Percentiles rank a stretch among this genome's conserved stretches.
These are phyloP conservation scores for Aspergillus aculeatinus DNA, from an alignment of 2,329 filamentous ascomycete species.

Conservation along the genomic window DNA sequence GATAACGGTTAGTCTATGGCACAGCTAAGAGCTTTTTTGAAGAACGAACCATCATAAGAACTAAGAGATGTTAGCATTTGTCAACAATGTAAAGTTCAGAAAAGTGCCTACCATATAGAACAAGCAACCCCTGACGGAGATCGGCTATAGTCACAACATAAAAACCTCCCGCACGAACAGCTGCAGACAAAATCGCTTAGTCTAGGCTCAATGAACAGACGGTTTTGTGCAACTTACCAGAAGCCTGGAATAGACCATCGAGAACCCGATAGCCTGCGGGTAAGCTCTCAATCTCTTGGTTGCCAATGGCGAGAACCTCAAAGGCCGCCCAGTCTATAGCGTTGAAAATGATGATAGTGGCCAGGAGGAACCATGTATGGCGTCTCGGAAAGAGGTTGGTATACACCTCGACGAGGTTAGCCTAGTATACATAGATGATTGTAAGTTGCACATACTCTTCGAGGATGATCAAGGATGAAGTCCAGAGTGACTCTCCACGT, in stretches of 20 bases:
- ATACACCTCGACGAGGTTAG: constrained; percentile 29
- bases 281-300: constrained; percentile 54
- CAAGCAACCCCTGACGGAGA: constrained; percentile 46
- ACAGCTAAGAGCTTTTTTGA: neutral
- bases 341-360: constrained; percentile 61
- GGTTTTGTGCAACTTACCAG: constrained; percentile 42
- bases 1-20: constrained; percentile 10
- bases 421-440: neutral
- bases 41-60: constrained; percentile 38
- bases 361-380: constrained; percentile 66
- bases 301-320: constrained; percentile 64
- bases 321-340: constrained; percentile 65
- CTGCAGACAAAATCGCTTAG: constrained; percentile 12
- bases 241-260: constrained; percentile 63
- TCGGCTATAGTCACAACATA: constrained; percentile 62
- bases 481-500: constrained; percentile 34
- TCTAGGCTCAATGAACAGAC: neutral
- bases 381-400: constrained; percentile 59
- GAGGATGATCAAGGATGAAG: constrained; percentile 37
- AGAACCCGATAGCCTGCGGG: constrained; percentile 56
- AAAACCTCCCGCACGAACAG: constrained; percentile 64
- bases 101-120: constrained; percentile 28
- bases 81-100: neutral
- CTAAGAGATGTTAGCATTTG: constrained; percentile 21
- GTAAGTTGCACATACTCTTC: constrained; percentile 25